phyloP scores from a whole-genome alignment of 1,139 yeast species.

The Fermentozyma sake region DNA sequence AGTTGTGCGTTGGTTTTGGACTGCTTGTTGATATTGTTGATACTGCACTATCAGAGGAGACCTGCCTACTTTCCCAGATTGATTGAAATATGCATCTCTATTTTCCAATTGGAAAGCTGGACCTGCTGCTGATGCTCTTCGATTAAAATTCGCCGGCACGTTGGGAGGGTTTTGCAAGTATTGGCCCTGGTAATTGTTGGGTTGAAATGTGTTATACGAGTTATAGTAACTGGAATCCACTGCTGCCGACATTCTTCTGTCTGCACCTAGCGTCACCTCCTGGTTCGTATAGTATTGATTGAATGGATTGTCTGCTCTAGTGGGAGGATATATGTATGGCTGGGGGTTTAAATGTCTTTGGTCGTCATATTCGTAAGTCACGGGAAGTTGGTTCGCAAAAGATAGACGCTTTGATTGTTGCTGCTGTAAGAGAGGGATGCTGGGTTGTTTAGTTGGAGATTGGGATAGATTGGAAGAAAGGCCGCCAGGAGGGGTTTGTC shows the following conservation, averaged over 20 bases:
- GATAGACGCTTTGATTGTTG: slow-evolving; percentile 33
- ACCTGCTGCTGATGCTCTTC: slow-evolving; percentile 3
- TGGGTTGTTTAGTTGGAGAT: slow-evolving; percentile 10
- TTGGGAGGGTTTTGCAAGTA: slow-evolving; percentile 8
- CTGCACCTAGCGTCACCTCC: slow-evolving; percentile 30
- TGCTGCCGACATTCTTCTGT: slow-evolving; percentile 44
- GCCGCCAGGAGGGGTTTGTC: slow-evolving; percentile 1
- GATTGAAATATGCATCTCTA: slow-evolving; percentile 6
- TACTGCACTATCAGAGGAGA: slow-evolving; percentile 37
- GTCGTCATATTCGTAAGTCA: slow-evolving; percentile 45
- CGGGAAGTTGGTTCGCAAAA: slow-evolving; percentile 46
- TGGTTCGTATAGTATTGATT: slow-evolving; percentile 41
- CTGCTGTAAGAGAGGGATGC: slow-evolving; percentile 7
- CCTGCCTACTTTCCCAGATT: slow-evolving; percentile 18
- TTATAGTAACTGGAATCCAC: slow-evolving; percentile 19
- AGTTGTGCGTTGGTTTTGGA: slow-evolving; percentile 21
- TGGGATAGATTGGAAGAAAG: slow-evolving; percentile 6
- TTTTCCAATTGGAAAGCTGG: too few species aligned
- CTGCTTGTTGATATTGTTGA: slow-evolving; percentile 32
- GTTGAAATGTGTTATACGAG: slow-evolving; percentile 6
- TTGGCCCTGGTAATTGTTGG: slow-evolving; percentile 8
- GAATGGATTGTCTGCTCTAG: slow-evolving; percentile 47
- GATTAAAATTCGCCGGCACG: slow-evolving; percentile 1
- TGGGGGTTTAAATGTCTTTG: slow-evolving; percentile 16
- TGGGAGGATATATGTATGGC: slow-evolving; percentile 41